Evolutionary conservation across 1,284 basidiomycete species (phyloP).

Genomic region (Puccinia hordei): DNA sequence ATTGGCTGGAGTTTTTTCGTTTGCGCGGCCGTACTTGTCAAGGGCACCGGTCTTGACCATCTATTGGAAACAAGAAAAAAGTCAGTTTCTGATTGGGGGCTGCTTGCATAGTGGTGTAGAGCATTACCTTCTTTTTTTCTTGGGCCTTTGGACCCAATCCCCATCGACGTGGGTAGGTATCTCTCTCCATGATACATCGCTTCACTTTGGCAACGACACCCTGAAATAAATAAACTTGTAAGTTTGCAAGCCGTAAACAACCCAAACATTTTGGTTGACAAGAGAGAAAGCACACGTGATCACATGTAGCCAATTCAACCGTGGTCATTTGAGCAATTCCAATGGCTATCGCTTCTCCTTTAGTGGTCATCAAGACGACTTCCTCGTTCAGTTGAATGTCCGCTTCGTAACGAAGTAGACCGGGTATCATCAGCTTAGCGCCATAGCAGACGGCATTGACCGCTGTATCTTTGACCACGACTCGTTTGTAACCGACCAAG

Average conservation of each 20-base stretch:
- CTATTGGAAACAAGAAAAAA: conserved; percentile 45
- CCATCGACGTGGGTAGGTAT: conserved; percentile 97
- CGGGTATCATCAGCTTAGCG: conserved; percentile 99
- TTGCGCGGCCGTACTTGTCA: conserved; percentile 90
- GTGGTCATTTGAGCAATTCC: conserved; percentile 96
- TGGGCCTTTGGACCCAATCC: conserved; percentile 93
- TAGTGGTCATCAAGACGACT: conserved; percentile 99
- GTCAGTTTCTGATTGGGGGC: not conserved
- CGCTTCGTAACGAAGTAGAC: conserved; percentile 88
- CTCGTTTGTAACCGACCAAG: conserved; percentile 93
- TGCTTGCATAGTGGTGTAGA: not conserved
- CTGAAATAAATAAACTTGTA: not conserved
- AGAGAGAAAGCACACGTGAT: conserved; percentile 67
- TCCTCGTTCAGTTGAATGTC: conserved; percentile 96
- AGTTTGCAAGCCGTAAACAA: not conserved
- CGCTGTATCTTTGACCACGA: conserved; percentile 98
- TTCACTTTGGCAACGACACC: conserved; percentile 98
- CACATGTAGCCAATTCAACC: conserved; percentile 94
- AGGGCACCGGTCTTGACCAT: conserved; percentile 94
- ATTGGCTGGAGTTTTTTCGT: conserved; percentile 83
- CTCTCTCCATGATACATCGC: conserved; percentile 97
- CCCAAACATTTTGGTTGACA: not conserved
- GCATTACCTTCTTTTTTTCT: conserved; percentile 83
- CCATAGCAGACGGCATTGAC: conserved; percentile 99
- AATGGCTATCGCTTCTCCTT: conserved; percentile 97